Percentiles rank a stretch among this genome's conserved stretches.
Conservation (phyloP, 1,139 yeast species). For the Trichomonascaceae sp. region DNA sequence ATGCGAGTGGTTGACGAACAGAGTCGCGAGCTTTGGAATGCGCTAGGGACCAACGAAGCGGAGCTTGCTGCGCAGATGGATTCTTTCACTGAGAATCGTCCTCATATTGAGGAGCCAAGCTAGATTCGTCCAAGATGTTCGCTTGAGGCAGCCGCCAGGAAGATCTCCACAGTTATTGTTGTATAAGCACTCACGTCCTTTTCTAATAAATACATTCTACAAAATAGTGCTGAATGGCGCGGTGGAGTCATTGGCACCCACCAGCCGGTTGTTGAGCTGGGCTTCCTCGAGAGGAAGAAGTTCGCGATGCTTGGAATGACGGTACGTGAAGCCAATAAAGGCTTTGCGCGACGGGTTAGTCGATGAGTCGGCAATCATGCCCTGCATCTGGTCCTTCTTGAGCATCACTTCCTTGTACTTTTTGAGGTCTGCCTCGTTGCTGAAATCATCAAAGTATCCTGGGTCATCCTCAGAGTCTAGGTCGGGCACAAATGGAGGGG, state of each 20-base stretch:
- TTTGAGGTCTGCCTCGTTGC: conserved; percentile 93
- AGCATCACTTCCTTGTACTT: conserved; percentile 95
- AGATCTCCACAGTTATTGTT: background rate
- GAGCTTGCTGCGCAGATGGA: too few relatives aligned
- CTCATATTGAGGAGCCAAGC: too few relatives aligned
- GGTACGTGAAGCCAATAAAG: conserved; percentile 92
- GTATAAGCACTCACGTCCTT: background rate
- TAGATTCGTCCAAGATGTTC: background rate
- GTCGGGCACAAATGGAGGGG: conserved; percentile 93
- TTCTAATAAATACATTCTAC: conserved; percentile 3
- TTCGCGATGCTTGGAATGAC: conserved; percentile 36
- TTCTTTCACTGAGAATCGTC: too few relatives aligned
- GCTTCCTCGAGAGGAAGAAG: conserved; percentile 5
- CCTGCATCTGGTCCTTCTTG: conserved; percentile 75
- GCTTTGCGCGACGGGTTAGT: conserved; percentile 30
- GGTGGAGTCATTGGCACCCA: conserved; percentile 8
- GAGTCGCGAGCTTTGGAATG: conserved; percentile 21
- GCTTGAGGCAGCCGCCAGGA: background rate
- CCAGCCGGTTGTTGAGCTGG: too few relatives aligned
- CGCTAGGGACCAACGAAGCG: conserved; percentile 1
- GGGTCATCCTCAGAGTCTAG: conserved; percentile 95
- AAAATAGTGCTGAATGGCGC: conserved; percentile 17
- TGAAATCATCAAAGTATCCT: conserved; percentile 96
- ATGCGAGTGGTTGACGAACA: conserved; percentile 27
- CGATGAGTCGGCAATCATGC: conserved; percentile 57